Evolutionary conservation across 2,329 filamentous ascomycete genomes (phyloP), one percentile per base, ranked within the genome.

Genomic region (Byssochlamys sp.): DNA sequence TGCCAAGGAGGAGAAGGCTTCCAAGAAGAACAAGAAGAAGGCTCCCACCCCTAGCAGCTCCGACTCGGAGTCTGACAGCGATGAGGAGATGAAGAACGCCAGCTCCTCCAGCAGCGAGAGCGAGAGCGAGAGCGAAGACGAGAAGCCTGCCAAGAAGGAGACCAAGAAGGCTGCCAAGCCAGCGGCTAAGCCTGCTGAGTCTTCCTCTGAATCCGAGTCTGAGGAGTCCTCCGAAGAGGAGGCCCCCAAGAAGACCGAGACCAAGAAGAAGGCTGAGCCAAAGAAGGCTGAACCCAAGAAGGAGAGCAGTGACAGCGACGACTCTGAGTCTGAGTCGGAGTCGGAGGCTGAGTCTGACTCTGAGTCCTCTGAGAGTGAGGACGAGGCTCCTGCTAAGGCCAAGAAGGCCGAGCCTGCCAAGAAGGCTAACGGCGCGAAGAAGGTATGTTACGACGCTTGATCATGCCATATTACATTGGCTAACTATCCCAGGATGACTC

Each of bases 21-120:
- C 68, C 52, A 66, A 72, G 65, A 72, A 75, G 65, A 70, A 62
- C 59, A 72, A 74, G 69, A 77, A 77, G 71, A 75, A 75, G 67
- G 73, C 70, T 57, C 70, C 72, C 58, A 73, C 73, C 55, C 69
- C 71, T 55, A 69, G 68, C 53, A 72, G 69, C 60, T 67, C 63
- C 6, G 70, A 69, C 53, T 64, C 64, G 6, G 65, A 72, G 27
- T 71, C 68, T 31, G 71, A 73, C 31, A 72, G 70, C 59, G 72
- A 74, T 59, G 70, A 73, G 58, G 72, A 74, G 59, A 72, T 65
- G 62, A 63, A 74, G 62, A 65, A 57, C 61, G 65, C 65, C 53
- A 67, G 66, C 52, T 68, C 66, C 31, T 59, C 58, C 31, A 67
- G 64, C 57, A 67, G 65, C 51, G 67, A 73, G 62, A 70, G 69